Base-by-base conservation (phyloP, 2,329 filamentous ascomycete genomes). In the Calonectria pauciramosa region DNA sequence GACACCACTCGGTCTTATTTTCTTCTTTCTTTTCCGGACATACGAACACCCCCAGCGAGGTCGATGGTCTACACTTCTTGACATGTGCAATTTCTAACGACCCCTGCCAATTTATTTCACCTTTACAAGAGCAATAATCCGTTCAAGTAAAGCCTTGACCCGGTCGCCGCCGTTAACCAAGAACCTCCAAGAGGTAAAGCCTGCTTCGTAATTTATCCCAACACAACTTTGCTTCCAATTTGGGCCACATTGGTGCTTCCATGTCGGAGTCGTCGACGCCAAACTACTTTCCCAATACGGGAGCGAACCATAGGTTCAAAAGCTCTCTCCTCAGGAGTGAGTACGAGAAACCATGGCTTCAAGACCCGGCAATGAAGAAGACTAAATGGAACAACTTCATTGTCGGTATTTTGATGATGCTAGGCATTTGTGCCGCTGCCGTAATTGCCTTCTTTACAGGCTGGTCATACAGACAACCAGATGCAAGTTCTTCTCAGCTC, bases 261-360 rank as follows among this genome's bases (percentile, higher is more conserved):
- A 71, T 71, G 68, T 59, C 59, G 26, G 68, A 49, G 26, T 34
- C 36, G 3, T 44, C 36, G 7, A 36, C 59, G 10, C 68, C 34
- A 26, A 71, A 56, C 23, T 66, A 56, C 14, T 71, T 71, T 51
- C 68, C 68, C 49, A 56, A 44, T 41, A 4, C 36, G 26, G 52
- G 47, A 38, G 13, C 7, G 9, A 65, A 36, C 10, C 68, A 66
- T 32, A 54, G 49, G 26, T 71, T 71, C 47, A 65, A 65, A 49
- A 71, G 59, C 49, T 71, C 59, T 5, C 47, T 71, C 9, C 60
- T 71, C 13, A 66, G 47, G 36, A 38, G 47, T 13, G 80, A 81
- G 18, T 85, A 85, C 75, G 83, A 85, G 66, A 86, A 86, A 78
- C 84, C 85, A 60, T 87, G 85, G 85, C 80, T 86, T 2, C 72